Conservation (phyloP, 202 grass and related monocot species). For the Carex sylvatica region DNA sequence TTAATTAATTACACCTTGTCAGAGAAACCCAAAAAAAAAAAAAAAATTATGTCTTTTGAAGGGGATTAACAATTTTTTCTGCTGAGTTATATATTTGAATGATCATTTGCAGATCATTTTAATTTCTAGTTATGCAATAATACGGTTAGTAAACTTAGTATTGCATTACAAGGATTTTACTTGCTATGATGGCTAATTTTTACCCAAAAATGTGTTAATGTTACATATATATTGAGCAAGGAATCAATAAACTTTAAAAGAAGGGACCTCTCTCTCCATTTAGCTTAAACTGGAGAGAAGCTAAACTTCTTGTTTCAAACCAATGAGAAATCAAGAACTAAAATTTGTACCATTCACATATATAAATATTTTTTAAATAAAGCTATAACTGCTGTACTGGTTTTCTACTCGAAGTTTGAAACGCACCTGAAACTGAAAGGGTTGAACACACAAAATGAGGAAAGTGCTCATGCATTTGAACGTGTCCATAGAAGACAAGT, state of each 20-base stretch:
- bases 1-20: background rate
- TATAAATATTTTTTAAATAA: background rate
- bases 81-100: too few relatives aligned
- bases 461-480: conserved; percentile 6
- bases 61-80: background rate
- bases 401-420: background rate
- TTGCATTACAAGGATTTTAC: background rate
- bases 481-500: conserved; percentile 13
- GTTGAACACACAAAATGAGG: conserved; percentile 20
- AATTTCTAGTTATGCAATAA: too few relatives aligned
- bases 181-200: background rate
- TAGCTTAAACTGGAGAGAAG: background rate
- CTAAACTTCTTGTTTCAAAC: background rate
- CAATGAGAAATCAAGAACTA: background rate
- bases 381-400: background rate
- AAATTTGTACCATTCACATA: background rate
- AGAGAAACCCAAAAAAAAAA: too few relatives aligned
- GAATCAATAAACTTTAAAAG: background rate
- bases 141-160: too few relatives aligned
- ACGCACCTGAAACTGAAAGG: conserved; percentile 14
- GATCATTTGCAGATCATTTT: too few relatives aligned
- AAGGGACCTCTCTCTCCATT: background rate
- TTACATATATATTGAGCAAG: background rate
- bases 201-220: background rate
- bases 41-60: too few relatives aligned